These are phyloP conservation scores for Panicum virgatum DNA, from an alignment of 202 grass and related monocot species.

Conservation along the genomic window DNA sequence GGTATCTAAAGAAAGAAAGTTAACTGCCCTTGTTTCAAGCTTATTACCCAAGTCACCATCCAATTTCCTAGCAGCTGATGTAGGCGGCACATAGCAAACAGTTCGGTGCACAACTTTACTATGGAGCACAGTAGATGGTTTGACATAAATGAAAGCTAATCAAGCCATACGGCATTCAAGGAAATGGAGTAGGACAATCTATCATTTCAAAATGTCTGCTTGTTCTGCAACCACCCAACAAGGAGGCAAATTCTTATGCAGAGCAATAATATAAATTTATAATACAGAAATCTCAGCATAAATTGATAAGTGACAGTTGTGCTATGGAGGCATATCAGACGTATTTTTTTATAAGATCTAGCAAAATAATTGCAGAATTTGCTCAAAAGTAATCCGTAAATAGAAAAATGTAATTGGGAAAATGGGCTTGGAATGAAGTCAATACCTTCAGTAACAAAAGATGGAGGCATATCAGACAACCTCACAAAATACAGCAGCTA, in stretches of 20 bases:
- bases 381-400: background rate
- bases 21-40: background rate
- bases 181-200: conserved; percentile 6
- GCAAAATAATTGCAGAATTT: conserved; percentile 3
- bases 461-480: background rate
- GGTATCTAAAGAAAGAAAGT: conserved; percentile 15
- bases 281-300: background rate
- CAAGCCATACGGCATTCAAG: background rate
- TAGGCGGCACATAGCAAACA: conserved; percentile 1
- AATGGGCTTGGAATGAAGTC: conserved; percentile 10
- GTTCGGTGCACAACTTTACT: background rate
- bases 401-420: background rate
- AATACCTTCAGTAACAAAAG: conserved; percentile 53
- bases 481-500: conserved; percentile 76
- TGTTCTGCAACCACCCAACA: conserved; percentile 19
- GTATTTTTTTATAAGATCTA: background rate
- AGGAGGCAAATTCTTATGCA: background rate
- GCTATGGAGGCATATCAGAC: too few species aligned
- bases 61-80: conserved; percentile 19
- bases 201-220: conserved; percentile 1
- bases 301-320: conserved; percentile 11
- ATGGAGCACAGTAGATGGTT: conserved; percentile 7
- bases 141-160: conserved; percentile 4
- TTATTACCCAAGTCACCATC: conserved; percentile 15
- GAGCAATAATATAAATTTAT: too few species aligned